Base-by-base conservation (phyloP, 192 early-diverging fungal genomes). In the Globomyces pollinis-pini region DNA sequence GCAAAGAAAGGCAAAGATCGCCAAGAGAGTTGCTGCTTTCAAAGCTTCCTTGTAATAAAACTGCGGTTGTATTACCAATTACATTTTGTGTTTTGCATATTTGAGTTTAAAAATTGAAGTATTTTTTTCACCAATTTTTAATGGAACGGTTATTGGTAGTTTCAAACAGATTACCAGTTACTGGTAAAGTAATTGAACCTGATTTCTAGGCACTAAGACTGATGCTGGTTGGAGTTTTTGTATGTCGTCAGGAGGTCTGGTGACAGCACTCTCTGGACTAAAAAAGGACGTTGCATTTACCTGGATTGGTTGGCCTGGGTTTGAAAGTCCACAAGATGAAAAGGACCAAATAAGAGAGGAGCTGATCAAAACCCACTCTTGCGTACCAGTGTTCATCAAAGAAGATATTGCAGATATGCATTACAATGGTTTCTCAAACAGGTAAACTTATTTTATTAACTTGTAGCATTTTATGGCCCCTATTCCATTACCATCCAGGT, bases 401-500 rank as follows among this genome's bases (percentile, higher is more conserved):
- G 88, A 98, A 62, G 87, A 93, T 24, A 69, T 94, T 7, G 97
- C 95, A 11, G 91, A 96, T 69, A 79, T 79, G 64, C 93, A 98
- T 73, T 99, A 99, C 77, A 94, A 95, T 54, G 97, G 97, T 3
- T 97, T 99, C 77, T 94, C 92, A 24, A 99, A 99, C n/a, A 77
- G 72, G 72, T 6, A 16, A 29, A 42, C 29, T 7, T 29, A 12
- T 13, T 39, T 12, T 31, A 63, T n/a, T n/a, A n/a, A n/a, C n/a
- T n/a, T n/a, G n/a, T 53, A 18, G 54, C 64, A 96, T 99, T 54
- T 84, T 99, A 35, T 97, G 94, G 96, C 97, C 97, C 3, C 74
- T 99, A 47, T 99, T 99, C 78, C 97, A 99, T 72, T 99, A 99
- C 72, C 93, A 98, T 63, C 93, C 94, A 8, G 92, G 94, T 43